Evolutionary conservation across 2,329 filamentous ascomycete species (phyloP), one percentile per base, ranked within the genome.

Genomic region (Hypoxylon sp.): DNA sequence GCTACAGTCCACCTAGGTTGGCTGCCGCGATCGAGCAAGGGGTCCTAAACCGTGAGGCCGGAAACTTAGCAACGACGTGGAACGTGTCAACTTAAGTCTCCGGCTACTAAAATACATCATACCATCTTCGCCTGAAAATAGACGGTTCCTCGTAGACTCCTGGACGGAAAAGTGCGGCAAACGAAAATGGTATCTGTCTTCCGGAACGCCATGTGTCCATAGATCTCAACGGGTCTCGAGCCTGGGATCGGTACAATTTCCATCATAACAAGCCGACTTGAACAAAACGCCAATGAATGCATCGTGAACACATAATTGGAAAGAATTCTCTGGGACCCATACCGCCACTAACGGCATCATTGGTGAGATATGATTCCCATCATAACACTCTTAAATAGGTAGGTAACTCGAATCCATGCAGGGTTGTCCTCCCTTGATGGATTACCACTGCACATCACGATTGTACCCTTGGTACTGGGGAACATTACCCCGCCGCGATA

Each of bases 401-500:
- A 56, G 25, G 19, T 1, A 55, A 32, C 25, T 25, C 6, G 19
- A 9, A 30, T 53, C 50, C 23, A 14, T 16, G 30, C 29, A 9
- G 30, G 11, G 32, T 7, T 52, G 21, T 3, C 12, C 3, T 12
- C 32, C 29, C 8, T 39, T 32, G 30, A 30, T 27, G 30, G 11
- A 32, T 39, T 47, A 56, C 53, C 41, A 56, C 16, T 56, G 5
- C 2, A 23, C 29, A 34, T 32, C 8, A 14, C 12, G 16, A 14
- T 14, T 54, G 23, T 54, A 32, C 14, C 8, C 11, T 21, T 16
- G 25, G 29, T 63, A 61, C n/a, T 50, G 21, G 8, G 51, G 34
- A 0, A 76, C 9, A 69, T 72, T 9, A 68, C 72, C 65, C 77
- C 79, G 61, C 81, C 25, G 78, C 59, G 86, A 85, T 1, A 91